Conservation (phyloP, 1,139 yeast genomes). For the Entelexis paramagnoliae region DNA sequence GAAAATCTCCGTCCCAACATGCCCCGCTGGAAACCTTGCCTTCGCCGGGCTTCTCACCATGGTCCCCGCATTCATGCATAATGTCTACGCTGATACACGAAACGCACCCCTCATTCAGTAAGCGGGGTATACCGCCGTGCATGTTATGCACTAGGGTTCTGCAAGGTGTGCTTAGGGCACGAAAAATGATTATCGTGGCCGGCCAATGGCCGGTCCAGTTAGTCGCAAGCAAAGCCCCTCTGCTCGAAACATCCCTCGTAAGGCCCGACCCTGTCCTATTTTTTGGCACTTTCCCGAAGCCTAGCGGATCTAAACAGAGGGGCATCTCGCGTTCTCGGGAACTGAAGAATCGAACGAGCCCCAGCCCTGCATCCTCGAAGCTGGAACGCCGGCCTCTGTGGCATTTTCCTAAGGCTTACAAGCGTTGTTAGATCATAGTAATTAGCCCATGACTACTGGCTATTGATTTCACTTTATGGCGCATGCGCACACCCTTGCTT, state of each 20-base stretch:
- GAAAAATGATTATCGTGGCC: neutral
- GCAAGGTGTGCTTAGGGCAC: neutral
- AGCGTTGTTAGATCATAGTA: neutral
- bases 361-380: neutral
- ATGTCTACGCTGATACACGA: neutral
- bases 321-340: neutral
- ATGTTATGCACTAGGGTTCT: neutral
- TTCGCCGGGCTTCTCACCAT: neutral
- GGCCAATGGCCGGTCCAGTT: neutral
- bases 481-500: neutral
- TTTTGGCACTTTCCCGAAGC: too few species aligned
- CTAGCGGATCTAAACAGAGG: neutral
- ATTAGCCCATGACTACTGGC: neutral
- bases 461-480: too few species aligned
- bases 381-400: neutral
- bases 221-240: neutral
- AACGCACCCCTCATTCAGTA: conserved; percentile 6
- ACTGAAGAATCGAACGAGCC: neutral
- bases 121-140: conserved; percentile 7
- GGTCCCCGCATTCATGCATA: conserved; percentile 6
- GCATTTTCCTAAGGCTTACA: neutral
- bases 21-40: conserved; percentile 10
- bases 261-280: neutral
- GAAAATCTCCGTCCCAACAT: neutral
- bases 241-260: neutral